Evolutionary conservation across 2,329 filamentous ascomycete species (phyloP).

Genomic region (Ramichloridium luteum): DNA sequence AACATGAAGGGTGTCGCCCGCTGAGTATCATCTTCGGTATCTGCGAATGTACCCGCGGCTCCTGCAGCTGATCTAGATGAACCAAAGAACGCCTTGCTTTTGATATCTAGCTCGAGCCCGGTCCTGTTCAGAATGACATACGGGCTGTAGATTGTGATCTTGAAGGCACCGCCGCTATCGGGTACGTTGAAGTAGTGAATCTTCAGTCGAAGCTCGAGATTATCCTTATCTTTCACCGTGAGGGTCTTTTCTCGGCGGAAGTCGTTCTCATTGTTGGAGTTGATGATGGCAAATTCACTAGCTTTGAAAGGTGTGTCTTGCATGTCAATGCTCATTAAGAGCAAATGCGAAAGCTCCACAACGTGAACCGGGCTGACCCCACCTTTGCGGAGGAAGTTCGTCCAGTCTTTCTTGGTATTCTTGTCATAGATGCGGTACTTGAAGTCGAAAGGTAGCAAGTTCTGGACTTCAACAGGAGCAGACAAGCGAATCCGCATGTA

Average conservation of each 20-base stretch:
- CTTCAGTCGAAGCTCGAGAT: slow-evolving; percentile 64
- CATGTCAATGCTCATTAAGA: slow-evolving; percentile 89
- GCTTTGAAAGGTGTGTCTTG: slow-evolving; percentile 90
- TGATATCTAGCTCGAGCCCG: slow-evolving; percentile 73
- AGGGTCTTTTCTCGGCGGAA: slow-evolving; percentile 73
- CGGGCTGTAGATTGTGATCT: slow-evolving; percentile 85
- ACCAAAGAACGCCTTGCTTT: slow-evolving; percentile 80
- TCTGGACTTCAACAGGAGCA: slow-evolving; percentile 87
- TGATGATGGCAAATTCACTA: slow-evolving; percentile 96
- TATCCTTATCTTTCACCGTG: slow-evolving; percentile 72
- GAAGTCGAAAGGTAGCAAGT: slow-evolving; percentile 92
- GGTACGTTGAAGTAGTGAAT: slow-evolving; percentile 86
- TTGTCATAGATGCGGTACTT: slow-evolving; percentile 99
- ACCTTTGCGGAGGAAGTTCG: slow-evolving; percentile 91
- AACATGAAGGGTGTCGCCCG: slow-evolving; percentile 92
- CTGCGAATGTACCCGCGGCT: slow-evolving; percentile 49
- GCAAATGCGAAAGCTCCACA: slow-evolving; percentile 84
- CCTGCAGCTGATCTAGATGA: slow-evolving; percentile 73
- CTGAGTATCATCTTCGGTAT: slow-evolving; percentile 44
- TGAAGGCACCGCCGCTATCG: slow-evolving; percentile 89
- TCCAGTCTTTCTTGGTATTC: slow-evolving; percentile 97
- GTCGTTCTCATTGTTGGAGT: slow-evolving; percentile 74
- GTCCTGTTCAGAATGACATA: slow-evolving; percentile 95
- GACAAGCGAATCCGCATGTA: slow-evolving; percentile 90
- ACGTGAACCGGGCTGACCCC: slow-evolving; percentile 96